Conservation (phyloP, 169 alveolate species). For the Eimeria falciformis region DNA sequence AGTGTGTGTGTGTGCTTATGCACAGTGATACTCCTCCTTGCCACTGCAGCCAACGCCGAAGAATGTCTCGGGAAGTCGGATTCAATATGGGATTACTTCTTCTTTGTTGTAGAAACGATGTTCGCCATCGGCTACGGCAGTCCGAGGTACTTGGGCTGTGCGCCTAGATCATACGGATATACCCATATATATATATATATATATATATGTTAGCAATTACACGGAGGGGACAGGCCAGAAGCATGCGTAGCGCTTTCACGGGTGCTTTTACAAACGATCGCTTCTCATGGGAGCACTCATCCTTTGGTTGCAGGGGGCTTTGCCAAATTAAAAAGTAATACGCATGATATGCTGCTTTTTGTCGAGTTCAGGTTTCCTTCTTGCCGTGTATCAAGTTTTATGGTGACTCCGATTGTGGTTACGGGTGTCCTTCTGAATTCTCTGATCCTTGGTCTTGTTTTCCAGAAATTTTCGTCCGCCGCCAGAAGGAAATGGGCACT, state of each 20-base stretch:
- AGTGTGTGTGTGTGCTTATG: neutral
- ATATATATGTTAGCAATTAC: too few relatives aligned
- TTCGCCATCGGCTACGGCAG: slow-evolving; percentile 84
- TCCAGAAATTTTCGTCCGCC: slow-evolving; percentile 82
- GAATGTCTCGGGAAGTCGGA: slow-evolving; percentile 80
- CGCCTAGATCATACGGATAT: too few relatives aligned
- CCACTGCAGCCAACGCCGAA: slow-evolving; percentile 78
- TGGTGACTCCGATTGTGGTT: slow-evolving; percentile 80
- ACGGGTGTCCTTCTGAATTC: slow-evolving; percentile 81
- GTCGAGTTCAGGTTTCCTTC: slow-evolving; percentile 73
- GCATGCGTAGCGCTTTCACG: too few relatives aligned
- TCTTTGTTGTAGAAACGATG: slow-evolving; percentile 83
- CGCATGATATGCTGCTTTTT: neutral
- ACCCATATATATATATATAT: too few relatives aligned
- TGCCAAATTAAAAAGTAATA: too few relatives aligned
- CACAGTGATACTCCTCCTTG: slow-evolving; percentile 47
- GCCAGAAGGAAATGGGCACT: slow-evolving; percentile 82
- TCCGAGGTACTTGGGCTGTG: slow-evolving; percentile 76
- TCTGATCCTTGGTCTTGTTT: slow-evolving; percentile 81
- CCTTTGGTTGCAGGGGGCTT: too few relatives aligned
- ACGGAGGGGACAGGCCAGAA: too few relatives aligned
- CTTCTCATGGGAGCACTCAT: too few relatives aligned
- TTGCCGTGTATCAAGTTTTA: slow-evolving; percentile 78
- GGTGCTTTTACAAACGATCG: too few relatives aligned
- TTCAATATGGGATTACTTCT: slow-evolving; percentile 80